A percentile compares a stretch with the other conserved stretches of the same genome.
Evolutionary conservation across 164 flowering plant species (phyloP).

Genomic region (Piper longum): DNA sequence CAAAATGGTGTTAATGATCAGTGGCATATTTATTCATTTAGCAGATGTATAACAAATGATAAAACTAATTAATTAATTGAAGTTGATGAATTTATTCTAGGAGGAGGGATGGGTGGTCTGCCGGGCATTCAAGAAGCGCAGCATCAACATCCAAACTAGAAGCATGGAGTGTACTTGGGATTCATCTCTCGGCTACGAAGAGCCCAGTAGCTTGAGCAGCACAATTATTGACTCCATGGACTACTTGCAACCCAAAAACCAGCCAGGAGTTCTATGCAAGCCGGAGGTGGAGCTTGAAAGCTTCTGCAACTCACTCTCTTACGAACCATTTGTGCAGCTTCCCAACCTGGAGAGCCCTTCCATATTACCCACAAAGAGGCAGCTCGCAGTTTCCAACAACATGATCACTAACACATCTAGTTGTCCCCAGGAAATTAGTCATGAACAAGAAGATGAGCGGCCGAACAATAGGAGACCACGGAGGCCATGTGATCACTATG

Average conservation of each 20-base stretch:
- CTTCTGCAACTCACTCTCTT: constrained; percentile 16
- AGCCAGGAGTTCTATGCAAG: constrained; percentile 38
- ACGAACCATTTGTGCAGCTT: constrained; percentile 50
- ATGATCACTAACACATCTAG: too few relatives aligned
- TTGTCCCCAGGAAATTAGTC: too few relatives aligned
- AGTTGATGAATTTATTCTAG: constrained; percentile 22
- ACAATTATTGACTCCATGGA: constrained; percentile 41
- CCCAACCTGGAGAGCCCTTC: constrained; percentile 88
- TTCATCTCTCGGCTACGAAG: constrained; percentile 51
- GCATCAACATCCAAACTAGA: constrained; percentile 21
- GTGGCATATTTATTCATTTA: too few relatives aligned
- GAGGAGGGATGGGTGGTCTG: constrained; percentile 99
- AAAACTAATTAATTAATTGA: not conserved
- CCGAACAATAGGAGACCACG: constrained; percentile 11
- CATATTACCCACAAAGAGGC: constrained; percentile 44
- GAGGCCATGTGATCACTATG: constrained; percentile 6
- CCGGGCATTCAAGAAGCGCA: constrained; percentile 75
- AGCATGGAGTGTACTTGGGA: constrained; percentile 37
- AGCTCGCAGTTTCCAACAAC: constrained; percentile 25
- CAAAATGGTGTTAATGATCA: too few relatives aligned
- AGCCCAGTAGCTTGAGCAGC: constrained; percentile 32
- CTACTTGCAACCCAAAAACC: constrained; percentile 29
- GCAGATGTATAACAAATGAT: too few relatives aligned
- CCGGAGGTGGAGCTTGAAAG: constrained; percentile 45
- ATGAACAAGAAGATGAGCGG: too few relatives aligned